phyloP scores from a whole-genome alignment of 495 filamentous ascomycete genomes.

The Thermothielavioides terrestris region DNA sequence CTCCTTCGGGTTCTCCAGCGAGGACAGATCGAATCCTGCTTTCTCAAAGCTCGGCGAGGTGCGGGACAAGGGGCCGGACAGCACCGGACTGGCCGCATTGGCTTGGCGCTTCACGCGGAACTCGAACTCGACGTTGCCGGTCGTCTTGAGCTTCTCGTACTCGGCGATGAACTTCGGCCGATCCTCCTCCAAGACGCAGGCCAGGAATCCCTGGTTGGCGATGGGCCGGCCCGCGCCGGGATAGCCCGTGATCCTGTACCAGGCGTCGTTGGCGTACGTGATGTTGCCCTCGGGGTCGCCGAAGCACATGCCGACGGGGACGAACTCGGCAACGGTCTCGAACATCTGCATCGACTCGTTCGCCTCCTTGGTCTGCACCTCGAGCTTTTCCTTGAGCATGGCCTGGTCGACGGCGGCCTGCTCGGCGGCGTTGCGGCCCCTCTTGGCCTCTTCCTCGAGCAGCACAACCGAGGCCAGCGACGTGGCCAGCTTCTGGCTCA shows the following conservation, averaged over 20 bases:
- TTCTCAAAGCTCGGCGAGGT: constrained; percentile 38
- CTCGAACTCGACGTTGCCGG: constrained; percentile 30
- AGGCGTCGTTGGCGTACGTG: constrained; percentile 59
- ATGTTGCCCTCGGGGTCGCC: constrained; percentile 50
- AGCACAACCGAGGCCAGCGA: constrained; percentile 56
- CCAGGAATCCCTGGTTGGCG: constrained; percentile 25
- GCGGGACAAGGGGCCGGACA: constrained; percentile 20
- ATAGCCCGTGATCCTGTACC: constrained; percentile 37
- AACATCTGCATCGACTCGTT: constrained; percentile 57
- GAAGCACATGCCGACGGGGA: constrained; percentile 60
- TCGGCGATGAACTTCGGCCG: constrained; percentile 22
- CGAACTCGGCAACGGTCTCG: constrained; percentile 58
- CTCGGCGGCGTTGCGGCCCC: constrained; percentile 49
- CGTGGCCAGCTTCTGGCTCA: constrained; percentile 53
- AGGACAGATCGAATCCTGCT: constrained; percentile 27
- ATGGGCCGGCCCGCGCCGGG: constrained; percentile 21
- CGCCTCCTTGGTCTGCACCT: constrained; percentile 50
- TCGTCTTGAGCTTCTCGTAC: constrained; percentile 30
- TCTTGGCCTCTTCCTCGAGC: constrained; percentile 55
- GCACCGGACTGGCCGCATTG: constrained; percentile 8
- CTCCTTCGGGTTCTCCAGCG: constrained; percentile 23
- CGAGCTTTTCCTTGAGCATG: constrained; percentile 53
- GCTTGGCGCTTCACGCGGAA: constrained; percentile 29
- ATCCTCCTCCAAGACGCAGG: constrained; percentile 36
- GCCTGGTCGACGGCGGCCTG: constrained; percentile 52